Evolutionary conservation across 345 rosid genomes (phyloP), one percentile per base, ranked within the genome.

Genomic region (Noccaea caerulescens): DNA sequence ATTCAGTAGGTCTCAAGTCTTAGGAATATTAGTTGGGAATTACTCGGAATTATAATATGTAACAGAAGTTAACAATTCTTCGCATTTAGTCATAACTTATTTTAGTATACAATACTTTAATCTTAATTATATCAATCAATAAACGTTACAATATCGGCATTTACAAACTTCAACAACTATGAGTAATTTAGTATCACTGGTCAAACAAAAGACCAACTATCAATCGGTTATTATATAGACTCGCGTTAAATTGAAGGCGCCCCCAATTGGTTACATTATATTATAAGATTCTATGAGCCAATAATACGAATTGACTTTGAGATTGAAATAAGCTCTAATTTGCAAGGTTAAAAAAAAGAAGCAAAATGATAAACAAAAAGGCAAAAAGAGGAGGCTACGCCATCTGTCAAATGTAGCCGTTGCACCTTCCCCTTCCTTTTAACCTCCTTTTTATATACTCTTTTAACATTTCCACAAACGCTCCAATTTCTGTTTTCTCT

Each of bases 341-440:
- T 20, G 23, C 1, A 20, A 20, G 23, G 23, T 16, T 16, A 16
- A 16, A 16, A 16, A 16, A n/a, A n/a, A n/a, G n/a, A n/a, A n/a
- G n/a, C n/a, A n/a, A n/a, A n/a, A n/a, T n/a, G n/a, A n/a, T n/a
- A n/a, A n/a, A n/a, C n/a, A 18, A 18, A 18, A 75, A 68, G 53
- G 58, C 51, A 75, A 37, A 62, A 55, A 20, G n/a, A 39, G 69
- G 65, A 63, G 53, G 13, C 45, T 30, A 41, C 2, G 72, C 56
- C 77, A 77, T 30, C 72, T 51, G 80, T 77, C 73, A 77, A 80
- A 87, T 83, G 77, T 91, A 89, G 89, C 98, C 96, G 98, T 89
- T 87, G 63, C 77, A 77, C 80, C 87, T 20, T 74, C 84, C 39
- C 34, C 68, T 13, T 4, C 33, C 46, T 71, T 34, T 10, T 41